Conservation (phyloP, 2,329 filamentous ascomycete genomes). For the Calonectria pseudoturangicola region DNA sequence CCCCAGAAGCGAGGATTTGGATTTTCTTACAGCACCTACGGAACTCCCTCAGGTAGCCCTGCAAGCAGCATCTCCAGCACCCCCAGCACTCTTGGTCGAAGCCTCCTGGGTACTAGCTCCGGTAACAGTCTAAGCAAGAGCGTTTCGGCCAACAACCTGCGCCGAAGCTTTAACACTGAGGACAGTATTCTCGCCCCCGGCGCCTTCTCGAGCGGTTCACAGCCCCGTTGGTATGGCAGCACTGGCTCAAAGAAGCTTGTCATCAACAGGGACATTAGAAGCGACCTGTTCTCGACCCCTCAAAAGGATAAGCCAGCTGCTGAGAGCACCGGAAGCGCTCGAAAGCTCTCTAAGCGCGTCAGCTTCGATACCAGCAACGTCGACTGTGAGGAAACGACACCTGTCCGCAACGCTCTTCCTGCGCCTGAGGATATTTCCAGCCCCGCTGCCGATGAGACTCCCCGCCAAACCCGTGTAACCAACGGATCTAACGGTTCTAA, state of each 20-base stretch:
- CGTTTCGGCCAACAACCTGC: slow-evolving; percentile 89
- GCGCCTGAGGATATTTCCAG: slow-evolving; percentile 57
- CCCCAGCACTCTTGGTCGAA: slow-evolving; percentile 80
- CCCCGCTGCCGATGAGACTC: slow-evolving; percentile 60
- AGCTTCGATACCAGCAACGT: slow-evolving; percentile 86
- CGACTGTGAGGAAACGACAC: slow-evolving; percentile 59
- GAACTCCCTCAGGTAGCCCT: slow-evolving; percentile 83
- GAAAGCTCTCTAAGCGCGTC: slow-evolving; percentile 87
- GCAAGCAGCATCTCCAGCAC: slow-evolving; percentile 80
- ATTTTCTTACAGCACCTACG: slow-evolving; percentile 94
- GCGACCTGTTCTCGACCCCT: slow-evolving; percentile 79
- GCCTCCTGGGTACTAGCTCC: slow-evolving; percentile 79
- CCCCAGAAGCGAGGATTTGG: slow-evolving; percentile 92
- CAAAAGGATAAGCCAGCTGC: slow-evolving; percentile 69
- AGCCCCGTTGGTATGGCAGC: slow-evolving; percentile 78
- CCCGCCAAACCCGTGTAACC: slow-evolving; percentile 69
- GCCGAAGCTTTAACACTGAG: slow-evolving; percentile 86
- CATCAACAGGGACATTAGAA: slow-evolving; percentile 91
- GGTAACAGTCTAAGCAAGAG: slow-evolving; percentile 88
- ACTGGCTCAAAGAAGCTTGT: slow-evolving; percentile 90
- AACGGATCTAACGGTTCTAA: slow-evolving; percentile 63
- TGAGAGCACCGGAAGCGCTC: slow-evolving; percentile 64
- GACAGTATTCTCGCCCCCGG: slow-evolving; percentile 91
- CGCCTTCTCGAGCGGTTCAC: slow-evolving; percentile 83
- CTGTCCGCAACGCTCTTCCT: slow-evolving; percentile 59